Conservation (phyloP, 768 basidiomycete species). For the Lactarius sanguifluus region DNA sequence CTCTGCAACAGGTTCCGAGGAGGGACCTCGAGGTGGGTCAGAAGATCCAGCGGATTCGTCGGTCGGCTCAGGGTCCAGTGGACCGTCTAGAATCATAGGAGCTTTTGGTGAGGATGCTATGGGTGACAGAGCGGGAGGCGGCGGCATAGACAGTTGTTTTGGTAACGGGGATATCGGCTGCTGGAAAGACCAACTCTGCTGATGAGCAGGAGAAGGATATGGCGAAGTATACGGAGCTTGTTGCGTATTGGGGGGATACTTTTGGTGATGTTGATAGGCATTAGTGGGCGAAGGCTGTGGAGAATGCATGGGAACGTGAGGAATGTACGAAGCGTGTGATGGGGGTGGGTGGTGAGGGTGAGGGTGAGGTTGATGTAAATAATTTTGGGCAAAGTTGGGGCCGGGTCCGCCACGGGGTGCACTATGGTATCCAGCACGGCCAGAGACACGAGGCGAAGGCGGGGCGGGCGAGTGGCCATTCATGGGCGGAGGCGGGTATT, state of each 20-base stretch:
- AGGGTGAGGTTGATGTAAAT: conserved; percentile 37
- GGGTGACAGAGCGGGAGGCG: conserved; percentile 32
- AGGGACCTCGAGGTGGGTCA: conserved; percentile 7
- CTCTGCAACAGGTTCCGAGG: not conserved
- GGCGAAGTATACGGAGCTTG: conserved; percentile 36
- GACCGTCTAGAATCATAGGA: conserved; percentile 25
- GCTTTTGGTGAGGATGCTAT: conserved; percentile 18
- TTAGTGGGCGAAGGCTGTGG: conserved; percentile 35
- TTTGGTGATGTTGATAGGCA: conserved; percentile 36
- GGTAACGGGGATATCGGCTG: conserved; percentile 57
- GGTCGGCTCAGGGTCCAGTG: conserved; percentile 17
- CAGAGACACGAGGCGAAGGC: conserved; percentile 40
- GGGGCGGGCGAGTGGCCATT: conserved; percentile 40
- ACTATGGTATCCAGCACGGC: conserved; percentile 38
- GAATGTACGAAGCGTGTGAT: conserved; percentile 42
- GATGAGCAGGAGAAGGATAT: conserved; percentile 28
- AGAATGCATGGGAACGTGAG: conserved; percentile 30
- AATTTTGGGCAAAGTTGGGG: conserved; percentile 41
- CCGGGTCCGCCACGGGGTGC: conserved; percentile 38
- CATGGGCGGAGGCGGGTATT: conserved; percentile 41
- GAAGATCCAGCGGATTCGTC: conserved; percentile 6
- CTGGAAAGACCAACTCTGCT: conserved; percentile 48
- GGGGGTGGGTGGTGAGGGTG: conserved; percentile 41
- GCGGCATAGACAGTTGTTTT: conserved; percentile 60
- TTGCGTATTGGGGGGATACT: conserved; percentile 34